Evolutionary conservation across 2,329 filamentous ascomycete genomes (phyloP), one percentile per base, ranked within the genome.

Genomic region (Epichloe hybrida): DNA sequence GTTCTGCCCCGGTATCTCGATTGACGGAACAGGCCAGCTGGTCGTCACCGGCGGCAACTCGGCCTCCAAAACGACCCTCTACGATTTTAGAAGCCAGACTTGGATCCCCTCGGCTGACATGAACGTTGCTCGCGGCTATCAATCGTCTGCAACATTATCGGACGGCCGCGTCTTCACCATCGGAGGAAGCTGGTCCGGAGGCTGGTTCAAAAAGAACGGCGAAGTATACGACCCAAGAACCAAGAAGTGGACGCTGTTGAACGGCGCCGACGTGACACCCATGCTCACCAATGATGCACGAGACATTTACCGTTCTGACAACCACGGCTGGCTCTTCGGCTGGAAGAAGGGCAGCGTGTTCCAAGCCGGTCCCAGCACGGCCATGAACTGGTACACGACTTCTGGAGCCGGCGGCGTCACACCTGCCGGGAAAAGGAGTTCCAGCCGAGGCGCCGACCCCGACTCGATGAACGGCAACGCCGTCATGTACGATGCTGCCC

Each of bases 401-500:
- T 57, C 57, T 1, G 71, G 69, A 5, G 61, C 59, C 35, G 77
- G 77, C 2, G 59, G 60, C 15, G 58, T 68, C 15, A 55, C 56
- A 3, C 54, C 59, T 9, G 76, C 75, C 1, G 76, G 76, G 0
- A 12, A 46, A 20, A n/a, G 52, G 1, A 6, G 17, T 2, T 37
- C 44, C n/a, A 63, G 53, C 65, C 51, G 56, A 0, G 56, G 75
- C 4, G 64, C 61, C 21, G 65, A 66, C 7, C 69, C 71, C 34
- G 60, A 68, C 11, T 69, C 75, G 3, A 81, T 81, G 78, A 72
- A 69, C 52, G 79, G 76, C 12, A 72, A 71, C 46, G 71, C 72
- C 5, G 69, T 76, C 53, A 80, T 81, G 76, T 81, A 74, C 55
- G 77, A 81, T 56, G 75, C 76, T 31, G 71, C 77, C 50, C 69